Percentiles rank a stretch among this genome's conserved stretches.
phyloP scores from a whole-genome alignment of 169 alveolate species.

The Cryptosporidium ryanae region DNA sequence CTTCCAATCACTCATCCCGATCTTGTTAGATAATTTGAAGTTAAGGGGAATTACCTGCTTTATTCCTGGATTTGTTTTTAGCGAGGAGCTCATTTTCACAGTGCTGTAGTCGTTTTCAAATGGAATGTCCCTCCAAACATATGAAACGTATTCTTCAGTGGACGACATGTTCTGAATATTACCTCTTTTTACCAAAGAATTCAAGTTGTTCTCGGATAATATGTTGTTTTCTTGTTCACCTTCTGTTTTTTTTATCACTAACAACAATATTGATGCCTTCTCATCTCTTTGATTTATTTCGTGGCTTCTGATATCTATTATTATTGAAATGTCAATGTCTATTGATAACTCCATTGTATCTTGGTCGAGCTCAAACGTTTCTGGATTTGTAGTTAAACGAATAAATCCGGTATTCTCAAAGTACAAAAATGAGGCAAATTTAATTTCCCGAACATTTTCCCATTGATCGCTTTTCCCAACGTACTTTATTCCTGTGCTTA shows the following conservation, averaged over 20 bases:
- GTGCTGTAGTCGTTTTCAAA: conserved; percentile 18
- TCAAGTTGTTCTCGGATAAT: conserved; percentile 20
- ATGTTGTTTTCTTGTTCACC: not conserved
- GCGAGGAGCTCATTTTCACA: conserved; percentile 14
- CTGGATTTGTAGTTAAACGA: conserved; percentile 22
- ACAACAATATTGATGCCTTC: conserved; percentile 13
- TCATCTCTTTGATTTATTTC: conserved; percentile 16
- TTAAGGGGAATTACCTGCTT: conserved; percentile 29
- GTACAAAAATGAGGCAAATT: conserved; percentile 29
- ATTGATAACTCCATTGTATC: not conserved
- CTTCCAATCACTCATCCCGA: conserved; percentile 14
- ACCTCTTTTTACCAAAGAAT: conserved; percentile 20
- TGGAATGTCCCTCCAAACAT: conserved; percentile 44
- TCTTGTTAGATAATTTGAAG: conserved; percentile 11
- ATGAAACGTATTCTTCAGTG: conserved; percentile 20
- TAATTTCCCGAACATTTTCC: conserved; percentile 1
- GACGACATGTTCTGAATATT: conserved; percentile 24
- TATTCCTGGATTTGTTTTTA: not conserved
- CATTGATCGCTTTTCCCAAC: conserved; percentile 14
- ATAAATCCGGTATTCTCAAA: conserved; percentile 41
- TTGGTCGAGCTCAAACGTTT: not conserved
- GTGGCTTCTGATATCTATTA: conserved; percentile 8
- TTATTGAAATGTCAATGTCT: conserved; percentile 24
- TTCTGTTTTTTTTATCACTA: not conserved
- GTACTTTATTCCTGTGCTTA: not conserved